Conservation (phyloP, 2,329 filamentous ascomycete species). For the Aureobasidium sp. region DNA sequence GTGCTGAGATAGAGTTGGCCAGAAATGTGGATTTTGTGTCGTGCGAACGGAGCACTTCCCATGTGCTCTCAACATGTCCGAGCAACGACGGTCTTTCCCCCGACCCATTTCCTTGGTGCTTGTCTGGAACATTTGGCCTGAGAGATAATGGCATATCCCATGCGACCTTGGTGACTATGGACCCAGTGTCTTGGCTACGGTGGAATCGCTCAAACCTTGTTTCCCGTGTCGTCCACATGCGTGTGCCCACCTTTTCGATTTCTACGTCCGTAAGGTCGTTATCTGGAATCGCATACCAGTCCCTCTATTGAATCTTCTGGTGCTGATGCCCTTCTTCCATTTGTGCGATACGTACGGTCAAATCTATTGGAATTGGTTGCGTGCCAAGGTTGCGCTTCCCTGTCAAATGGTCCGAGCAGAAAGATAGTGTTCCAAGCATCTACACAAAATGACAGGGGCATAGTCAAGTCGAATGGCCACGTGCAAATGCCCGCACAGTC, state of each 20-base stretch:
- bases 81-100: background rate
- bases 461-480: background rate
- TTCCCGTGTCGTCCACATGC: constrained; percentile 5
- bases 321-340: background rate
- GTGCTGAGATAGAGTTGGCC: constrained; percentile 1
- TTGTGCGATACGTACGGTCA: background rate
- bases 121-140: background rate
- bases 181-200: constrained; percentile 8
- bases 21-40: background rate
- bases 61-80: constrained; percentile 13
- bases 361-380: background rate
- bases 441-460: background rate
- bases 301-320: background rate
- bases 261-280: background rate
- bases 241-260: background rate
- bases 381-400: background rate
- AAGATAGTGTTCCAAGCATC: background rate
- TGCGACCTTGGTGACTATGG: background rate
- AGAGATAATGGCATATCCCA: background rate
- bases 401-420: background rate
- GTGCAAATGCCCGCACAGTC: background rate
- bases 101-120: constrained; percentile 4
- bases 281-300: background rate
- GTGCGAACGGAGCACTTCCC: background rate
- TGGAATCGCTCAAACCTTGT: constrained; percentile 5